Percentiles rank a stretch among this genome's conserved stretches.
Evolutionary conservation across 73 alveolate genomes (phyloP).

Genomic region (Tetrahymena borealis): DNA sequence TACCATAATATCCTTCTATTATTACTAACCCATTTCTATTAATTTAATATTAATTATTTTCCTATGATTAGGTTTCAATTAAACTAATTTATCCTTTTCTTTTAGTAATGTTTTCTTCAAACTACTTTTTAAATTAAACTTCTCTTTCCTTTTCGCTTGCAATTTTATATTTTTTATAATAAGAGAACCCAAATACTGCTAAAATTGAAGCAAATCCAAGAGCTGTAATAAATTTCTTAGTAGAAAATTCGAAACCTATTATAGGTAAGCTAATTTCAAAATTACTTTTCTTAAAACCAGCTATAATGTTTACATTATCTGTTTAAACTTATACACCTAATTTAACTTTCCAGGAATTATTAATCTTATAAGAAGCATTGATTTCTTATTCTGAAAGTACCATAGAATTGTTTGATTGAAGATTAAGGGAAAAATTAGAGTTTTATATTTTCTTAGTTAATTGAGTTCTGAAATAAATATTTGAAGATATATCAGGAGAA

Average conservation of each 20-base stretch:
- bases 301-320: not conserved
- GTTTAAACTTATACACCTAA: not conserved
- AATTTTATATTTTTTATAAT: not conserved
- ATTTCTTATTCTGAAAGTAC: not conserved
- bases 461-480: not conserved
- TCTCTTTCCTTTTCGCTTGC: not conserved
- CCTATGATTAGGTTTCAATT: not conserved
- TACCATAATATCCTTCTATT: not conserved
- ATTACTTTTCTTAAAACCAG: not conserved
- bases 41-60: not conserved
- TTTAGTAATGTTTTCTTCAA: not conserved
- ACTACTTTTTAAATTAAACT: not conserved
- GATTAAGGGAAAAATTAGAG: not conserved
- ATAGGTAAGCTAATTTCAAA: not conserved
- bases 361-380: not conserved
- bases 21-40: not conserved
- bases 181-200: not conserved
- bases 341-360: not conserved
- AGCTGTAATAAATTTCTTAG: not conserved
- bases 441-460: not conserved
- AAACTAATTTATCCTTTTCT: not conserved
- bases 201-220: not conserved
- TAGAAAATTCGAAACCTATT: not conserved
- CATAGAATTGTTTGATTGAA: not conserved
- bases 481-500: not conserved